These are phyloP conservation scores for Trichoderma pleuroti DNA, from an alignment of 2,329 filamentous ascomycete genomes.

Conservation along the genomic window DNA sequence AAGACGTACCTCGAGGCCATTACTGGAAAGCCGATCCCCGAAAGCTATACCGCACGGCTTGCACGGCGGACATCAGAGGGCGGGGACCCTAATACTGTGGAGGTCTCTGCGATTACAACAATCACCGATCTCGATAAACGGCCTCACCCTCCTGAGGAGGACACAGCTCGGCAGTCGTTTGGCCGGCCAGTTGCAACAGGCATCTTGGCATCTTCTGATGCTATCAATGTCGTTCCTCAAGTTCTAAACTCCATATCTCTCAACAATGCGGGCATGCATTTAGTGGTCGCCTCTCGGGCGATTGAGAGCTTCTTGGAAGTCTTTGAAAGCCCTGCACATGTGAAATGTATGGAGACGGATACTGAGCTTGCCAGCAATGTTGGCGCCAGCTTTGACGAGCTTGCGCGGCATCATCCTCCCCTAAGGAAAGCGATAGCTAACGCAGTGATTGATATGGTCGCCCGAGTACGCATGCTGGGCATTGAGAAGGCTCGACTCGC, in stretches of 20 bases:
- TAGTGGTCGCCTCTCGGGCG: constrained; percentile 79
- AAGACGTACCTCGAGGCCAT: constrained; percentile 81
- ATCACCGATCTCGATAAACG: constrained; percentile 37
- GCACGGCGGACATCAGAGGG: constrained; percentile 31
- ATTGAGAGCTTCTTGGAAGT: constrained; percentile 89
- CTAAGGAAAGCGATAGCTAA: constrained; percentile 77
- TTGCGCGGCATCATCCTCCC: constrained; percentile 86
- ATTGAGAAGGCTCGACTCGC: constrained; percentile 63
- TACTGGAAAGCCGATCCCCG: constrained; percentile 51
- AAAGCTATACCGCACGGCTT: constrained; percentile 29
- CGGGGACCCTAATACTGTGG: constrained; percentile 37
- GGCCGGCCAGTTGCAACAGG: constrained; percentile 56
- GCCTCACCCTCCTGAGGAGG: constrained; percentile 51
- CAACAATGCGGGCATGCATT: constrained; percentile 79
- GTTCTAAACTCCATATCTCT: constrained; percentile 93
- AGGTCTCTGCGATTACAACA: constrained; percentile 40
- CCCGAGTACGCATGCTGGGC: constrained; percentile 72
- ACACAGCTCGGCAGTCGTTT: constrained; percentile 45
- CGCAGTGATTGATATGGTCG: constrained; percentile 85
- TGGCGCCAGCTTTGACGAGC: constrained; percentile 85
- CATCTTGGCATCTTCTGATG: constrained; percentile 83
- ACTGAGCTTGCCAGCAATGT: constrained; percentile 65
- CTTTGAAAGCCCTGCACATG: constrained; percentile 89
- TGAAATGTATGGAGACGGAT: constrained; percentile 78
- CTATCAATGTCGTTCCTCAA: constrained; percentile 79